Evolutionary conservation across 495 filamentous ascomycete species (phyloP).

Genomic region (Podospora conica): DNA sequence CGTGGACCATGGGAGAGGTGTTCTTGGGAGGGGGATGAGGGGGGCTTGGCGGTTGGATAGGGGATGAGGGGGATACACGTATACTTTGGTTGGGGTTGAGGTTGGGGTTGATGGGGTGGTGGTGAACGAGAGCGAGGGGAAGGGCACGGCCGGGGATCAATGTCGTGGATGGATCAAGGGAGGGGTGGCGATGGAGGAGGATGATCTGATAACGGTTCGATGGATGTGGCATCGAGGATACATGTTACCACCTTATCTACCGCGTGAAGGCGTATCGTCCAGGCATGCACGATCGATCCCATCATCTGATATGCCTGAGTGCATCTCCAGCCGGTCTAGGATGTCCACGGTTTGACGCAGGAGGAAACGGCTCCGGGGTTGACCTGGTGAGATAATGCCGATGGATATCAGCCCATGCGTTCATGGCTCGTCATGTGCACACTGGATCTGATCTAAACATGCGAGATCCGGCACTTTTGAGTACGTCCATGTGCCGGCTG

Average conservation of each 20-base stretch:
- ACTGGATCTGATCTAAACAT: background rate
- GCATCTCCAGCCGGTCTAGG: too few relatives aligned
- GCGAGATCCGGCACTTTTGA: background rate
- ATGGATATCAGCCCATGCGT: background rate
- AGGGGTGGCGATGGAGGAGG: background rate
- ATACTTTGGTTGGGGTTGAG: too few relatives aligned
- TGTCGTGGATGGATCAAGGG: too few relatives aligned
- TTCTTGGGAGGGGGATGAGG: too few relatives aligned
- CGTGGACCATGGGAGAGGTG: too few relatives aligned
- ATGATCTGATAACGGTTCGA: background rate
- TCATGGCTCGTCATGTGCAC: background rate
- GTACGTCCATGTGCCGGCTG: background rate
- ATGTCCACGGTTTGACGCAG: too few relatives aligned
- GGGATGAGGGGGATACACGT: background rate
- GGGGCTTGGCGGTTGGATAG: background rate
- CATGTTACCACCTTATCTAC: too few relatives aligned
- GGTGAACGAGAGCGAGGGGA: background rate
- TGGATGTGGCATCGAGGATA: background rate
- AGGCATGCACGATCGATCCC: too few relatives aligned
- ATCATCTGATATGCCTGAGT: too few relatives aligned
- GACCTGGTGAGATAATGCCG: background rate
- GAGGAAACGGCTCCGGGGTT: background rate
- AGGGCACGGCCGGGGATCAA: too few relatives aligned
- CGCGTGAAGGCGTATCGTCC: too few relatives aligned
- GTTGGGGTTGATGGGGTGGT: background rate